Conservation (phyloP, 1,284 basidiomycete species). For the Tausonia pullulans region DNA sequence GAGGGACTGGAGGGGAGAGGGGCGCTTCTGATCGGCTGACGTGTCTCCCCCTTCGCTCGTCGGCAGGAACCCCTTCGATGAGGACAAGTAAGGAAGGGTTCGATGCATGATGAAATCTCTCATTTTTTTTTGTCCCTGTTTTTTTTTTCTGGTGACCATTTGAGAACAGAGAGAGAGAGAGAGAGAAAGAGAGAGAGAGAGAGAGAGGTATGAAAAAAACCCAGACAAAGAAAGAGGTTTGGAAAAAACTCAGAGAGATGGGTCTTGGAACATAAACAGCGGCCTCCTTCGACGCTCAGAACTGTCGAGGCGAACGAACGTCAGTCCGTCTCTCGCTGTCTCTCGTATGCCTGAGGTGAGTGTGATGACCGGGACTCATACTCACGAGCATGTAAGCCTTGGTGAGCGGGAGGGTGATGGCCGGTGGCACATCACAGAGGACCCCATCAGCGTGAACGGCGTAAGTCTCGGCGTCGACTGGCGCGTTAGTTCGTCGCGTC, state of each 20-base stretch:
- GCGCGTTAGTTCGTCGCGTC: neutral
- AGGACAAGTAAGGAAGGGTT: neutral
- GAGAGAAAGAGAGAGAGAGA: neutral
- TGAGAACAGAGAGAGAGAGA: conserved; percentile 4
- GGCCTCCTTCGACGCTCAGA: too few species aligned
- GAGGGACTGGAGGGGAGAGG: conserved; percentile 19
- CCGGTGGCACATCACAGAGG: conserved; percentile 62
- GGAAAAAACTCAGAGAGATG: conserved; percentile 54
- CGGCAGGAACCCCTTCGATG: neutral
- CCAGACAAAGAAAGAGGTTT: conserved; percentile 40
- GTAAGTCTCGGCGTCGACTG: conserved; percentile 87
- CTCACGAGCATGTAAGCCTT: conserved; percentile 42
- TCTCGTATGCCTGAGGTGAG: too few species aligned
- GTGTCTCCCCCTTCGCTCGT: neutral
- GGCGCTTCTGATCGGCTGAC: neutral
- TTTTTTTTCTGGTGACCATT: neutral
- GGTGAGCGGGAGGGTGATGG: conserved; percentile 56
- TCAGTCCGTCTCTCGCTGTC: too few species aligned
- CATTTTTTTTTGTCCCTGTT: neutral
- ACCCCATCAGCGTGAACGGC: conserved; percentile 72
- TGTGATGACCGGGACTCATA: neutral
- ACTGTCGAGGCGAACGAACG: too few species aligned
- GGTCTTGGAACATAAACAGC: conserved; percentile 58
- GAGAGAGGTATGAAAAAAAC: conserved; percentile 6
- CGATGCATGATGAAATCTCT: neutral